A percentile compares a stretch with the other conserved stretches of the same genome.
phyloP scores from a whole-genome alignment of 257 asterid species.

The Primulina eburnea region DNA sequence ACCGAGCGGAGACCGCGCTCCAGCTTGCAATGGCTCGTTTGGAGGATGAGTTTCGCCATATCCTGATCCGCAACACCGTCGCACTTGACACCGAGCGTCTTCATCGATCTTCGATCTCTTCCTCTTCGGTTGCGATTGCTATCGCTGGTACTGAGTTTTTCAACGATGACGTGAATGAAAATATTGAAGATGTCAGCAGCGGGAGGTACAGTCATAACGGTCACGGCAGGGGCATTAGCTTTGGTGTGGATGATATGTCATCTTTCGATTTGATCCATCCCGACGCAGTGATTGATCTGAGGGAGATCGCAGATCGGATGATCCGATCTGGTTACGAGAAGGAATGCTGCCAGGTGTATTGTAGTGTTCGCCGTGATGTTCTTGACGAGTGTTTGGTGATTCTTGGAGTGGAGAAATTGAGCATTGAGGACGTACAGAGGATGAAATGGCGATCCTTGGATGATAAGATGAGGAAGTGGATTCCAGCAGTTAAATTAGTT shows the following conservation, averaged over 20 bases:
- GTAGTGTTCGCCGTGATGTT: conserved; percentile 79
- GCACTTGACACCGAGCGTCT: conserved; percentile 70
- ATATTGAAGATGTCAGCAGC: conserved; percentile 54
- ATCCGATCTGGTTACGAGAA: conserved; percentile 85
- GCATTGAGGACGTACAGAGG: conserved; percentile 98
- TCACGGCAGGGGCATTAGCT: conserved; percentile 53
- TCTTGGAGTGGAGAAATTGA: conserved; percentile 79
- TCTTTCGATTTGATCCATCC: conserved; percentile 59
- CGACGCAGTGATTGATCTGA: conserved; percentile 62
- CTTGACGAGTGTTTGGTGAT: conserved; percentile 75
- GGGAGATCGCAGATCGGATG: conserved; percentile 86
- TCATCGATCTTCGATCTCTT: conserved; percentile 60
- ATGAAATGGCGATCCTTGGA: conserved; percentile 72
- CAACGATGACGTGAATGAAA: conserved; percentile 35
- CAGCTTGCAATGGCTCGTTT: conserved; percentile 80
- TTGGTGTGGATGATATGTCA: conserved; percentile 62
- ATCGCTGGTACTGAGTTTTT: conserved; percentile 56
- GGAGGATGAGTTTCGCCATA: conserved; percentile 85
- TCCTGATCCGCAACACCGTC: conserved; percentile 51
- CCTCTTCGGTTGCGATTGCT: conserved; percentile 56
- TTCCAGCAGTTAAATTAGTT: conserved; percentile 70
- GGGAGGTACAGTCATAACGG: conserved; percentile 52
- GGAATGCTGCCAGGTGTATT: conserved; percentile 91
- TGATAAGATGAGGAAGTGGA: conserved; percentile 95
- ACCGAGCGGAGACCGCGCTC: conserved; percentile 74